A percentile compares a stretch with the other conserved stretches of the same genome.
phyloP scores from a whole-genome alignment of 2,329 filamentous ascomycete genomes.

The Rhexocercosporidium sp. region DNA sequence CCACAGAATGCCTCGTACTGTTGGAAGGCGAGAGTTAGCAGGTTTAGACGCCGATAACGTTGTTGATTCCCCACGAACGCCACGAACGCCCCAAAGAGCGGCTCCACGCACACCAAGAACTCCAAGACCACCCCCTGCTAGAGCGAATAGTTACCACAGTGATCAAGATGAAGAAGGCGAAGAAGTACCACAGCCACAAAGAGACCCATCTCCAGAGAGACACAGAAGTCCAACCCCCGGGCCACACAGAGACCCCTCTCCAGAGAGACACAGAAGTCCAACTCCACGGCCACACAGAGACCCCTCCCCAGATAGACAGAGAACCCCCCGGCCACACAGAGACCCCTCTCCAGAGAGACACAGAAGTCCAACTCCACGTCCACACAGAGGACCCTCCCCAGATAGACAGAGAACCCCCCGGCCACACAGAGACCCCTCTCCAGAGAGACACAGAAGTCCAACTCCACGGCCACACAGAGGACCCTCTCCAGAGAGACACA shows the following conservation, averaged over 20 bases:
- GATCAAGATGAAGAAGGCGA: neutral
- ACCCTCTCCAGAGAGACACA: neutral
- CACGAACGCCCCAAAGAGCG: neutral
- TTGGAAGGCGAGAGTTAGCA: neutral
- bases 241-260: neutral
- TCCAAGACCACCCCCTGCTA: neutral
- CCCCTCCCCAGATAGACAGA: neutral
- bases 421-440: neutral
- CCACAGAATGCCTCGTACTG: neutral
- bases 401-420: neutral
- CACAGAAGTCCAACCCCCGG: neutral
- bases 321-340: neutral
- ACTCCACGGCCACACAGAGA: neutral
- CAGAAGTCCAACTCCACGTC: neutral
- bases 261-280: neutral
- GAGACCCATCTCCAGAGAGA: neutral
- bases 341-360: neutral
- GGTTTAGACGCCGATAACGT: neutral
- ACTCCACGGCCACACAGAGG: neutral
- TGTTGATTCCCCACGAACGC: neutral
- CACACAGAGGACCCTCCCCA: neutral
- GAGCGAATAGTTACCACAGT: neutral
- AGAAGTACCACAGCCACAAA: neutral
- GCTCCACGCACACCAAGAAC: neutral
- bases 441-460: neutral